A percentile compares a stretch with the other conserved stretches of the same genome.
Evolutionary conservation across 345 rosid species (phyloP).

Genomic region (Brassica carinata): DNA sequence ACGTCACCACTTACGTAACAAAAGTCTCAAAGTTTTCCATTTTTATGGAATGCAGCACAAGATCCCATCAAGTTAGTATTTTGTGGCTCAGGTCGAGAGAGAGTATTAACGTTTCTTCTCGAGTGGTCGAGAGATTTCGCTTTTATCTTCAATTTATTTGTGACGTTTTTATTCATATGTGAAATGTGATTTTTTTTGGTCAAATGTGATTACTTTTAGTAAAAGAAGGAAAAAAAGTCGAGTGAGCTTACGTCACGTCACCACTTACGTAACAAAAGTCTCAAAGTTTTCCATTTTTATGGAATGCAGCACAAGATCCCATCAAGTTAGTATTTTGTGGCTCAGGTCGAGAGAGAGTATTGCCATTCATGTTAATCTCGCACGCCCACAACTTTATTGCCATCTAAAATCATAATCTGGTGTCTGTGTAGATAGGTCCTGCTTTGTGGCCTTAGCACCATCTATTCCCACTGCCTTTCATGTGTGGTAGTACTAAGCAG

Average conservation of each 20-base stretch:
- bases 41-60: too few species aligned
- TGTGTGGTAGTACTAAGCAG: neutral
- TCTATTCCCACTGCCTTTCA: neutral
- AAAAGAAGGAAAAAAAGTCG: neutral
- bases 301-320: neutral
- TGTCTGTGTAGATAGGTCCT: neutral
- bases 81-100: too few species aligned
- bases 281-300: neutral
- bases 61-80: too few species aligned
- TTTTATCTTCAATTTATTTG: neutral
- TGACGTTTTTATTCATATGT: neutral
- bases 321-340: neutral
- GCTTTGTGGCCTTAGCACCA: neutral
- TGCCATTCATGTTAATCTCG: neutral
- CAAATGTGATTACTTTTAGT: too few species aligned
- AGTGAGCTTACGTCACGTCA: neutral
- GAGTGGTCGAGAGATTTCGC: conserved; percentile 2
- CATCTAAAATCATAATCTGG: neutral
- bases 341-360: neutral
- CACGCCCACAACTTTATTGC: neutral
- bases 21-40: conserved; percentile 1
- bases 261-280: neutral
- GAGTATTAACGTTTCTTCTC: neutral
- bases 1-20: neutral
- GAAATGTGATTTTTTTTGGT: conserved; percentile 1